Evolutionary conservation across 139 green algal species (phyloP).

Genomic region (Tetraselmis striata): DNA sequence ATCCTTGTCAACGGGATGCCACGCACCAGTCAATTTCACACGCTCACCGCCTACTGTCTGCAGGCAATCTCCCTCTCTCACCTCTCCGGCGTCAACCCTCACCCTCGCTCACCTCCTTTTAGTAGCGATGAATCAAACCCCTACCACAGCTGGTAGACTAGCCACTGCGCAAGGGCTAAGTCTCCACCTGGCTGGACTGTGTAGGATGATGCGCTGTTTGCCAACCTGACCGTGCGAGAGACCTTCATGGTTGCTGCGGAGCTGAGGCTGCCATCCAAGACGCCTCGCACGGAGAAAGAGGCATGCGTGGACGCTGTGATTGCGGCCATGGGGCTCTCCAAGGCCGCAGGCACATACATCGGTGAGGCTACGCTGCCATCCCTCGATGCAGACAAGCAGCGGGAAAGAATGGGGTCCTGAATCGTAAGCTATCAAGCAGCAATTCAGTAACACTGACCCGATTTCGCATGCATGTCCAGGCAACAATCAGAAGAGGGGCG

Average conservation of each 20-base stretch:
- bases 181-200: too few species aligned
- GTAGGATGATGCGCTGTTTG: constrained; percentile 62
- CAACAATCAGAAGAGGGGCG: too few species aligned
- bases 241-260: constrained; percentile 31
- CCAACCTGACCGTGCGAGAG: constrained; percentile 51
- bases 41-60: constrained; percentile 12
- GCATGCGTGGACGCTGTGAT: constrained; percentile 10
- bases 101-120: constrained; percentile 32
- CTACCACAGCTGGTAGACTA: too few species aligned
- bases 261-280: background rate
- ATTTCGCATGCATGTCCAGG: too few species aligned
- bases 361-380: constrained; percentile 37
- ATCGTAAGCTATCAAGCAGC: too few species aligned
- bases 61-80: constrained; percentile 6
- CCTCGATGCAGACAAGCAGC: too few species aligned
- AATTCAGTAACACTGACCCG: too few species aligned
- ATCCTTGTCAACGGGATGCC: constrained; percentile 28
- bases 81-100: background rate
- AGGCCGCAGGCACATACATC: constrained; percentile 35
- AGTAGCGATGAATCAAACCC: too few species aligned
- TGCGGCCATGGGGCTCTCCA: constrained; percentile 35
- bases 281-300: background rate
- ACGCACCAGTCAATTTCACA: constrained; percentile 5
- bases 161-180: too few species aligned
- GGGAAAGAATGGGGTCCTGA: too few species aligned